These are phyloP conservation scores for Nicotiana obtusifolia DNA, from an alignment of 257 asterid genomes.

Conservation along the genomic window DNA sequence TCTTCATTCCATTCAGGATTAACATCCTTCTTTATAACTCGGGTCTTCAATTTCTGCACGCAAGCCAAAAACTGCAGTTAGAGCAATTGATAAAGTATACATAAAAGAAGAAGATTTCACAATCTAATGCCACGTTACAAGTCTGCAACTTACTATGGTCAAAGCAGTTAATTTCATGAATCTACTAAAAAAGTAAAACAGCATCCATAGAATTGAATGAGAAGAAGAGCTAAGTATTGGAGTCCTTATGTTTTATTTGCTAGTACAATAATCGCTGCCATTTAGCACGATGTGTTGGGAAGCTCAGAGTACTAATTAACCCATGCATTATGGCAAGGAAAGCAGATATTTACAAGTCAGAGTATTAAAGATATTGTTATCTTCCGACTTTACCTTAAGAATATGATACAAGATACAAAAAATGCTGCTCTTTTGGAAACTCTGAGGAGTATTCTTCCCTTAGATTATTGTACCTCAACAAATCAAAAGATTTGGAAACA, in stretches of 20 bases:
- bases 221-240: neutral
- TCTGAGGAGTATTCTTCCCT: neutral
- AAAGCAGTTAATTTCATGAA: neutral
- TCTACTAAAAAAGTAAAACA: neutral
- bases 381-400: neutral
- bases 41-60: conserved; percentile 78
- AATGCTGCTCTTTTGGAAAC: neutral
- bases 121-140: neutral
- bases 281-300: neutral
- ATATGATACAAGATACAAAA: neutral
- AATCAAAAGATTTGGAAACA: neutral
- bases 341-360: neutral
- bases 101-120: neutral
- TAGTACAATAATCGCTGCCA: neutral
- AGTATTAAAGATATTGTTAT: neutral
- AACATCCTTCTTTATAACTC: conserved; percentile 64
- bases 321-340: neutral
- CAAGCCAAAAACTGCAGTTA: neutral
- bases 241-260: neutral
- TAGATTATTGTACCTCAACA: neutral
- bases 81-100: neutral
- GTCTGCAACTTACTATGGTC: neutral
- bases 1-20: conserved; percentile 95
- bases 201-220: neutral
- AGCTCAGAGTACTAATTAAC: neutral